Base-by-base conservation (phyloP, 208 protist genomes). In the Crithidia sp. region DNA sequence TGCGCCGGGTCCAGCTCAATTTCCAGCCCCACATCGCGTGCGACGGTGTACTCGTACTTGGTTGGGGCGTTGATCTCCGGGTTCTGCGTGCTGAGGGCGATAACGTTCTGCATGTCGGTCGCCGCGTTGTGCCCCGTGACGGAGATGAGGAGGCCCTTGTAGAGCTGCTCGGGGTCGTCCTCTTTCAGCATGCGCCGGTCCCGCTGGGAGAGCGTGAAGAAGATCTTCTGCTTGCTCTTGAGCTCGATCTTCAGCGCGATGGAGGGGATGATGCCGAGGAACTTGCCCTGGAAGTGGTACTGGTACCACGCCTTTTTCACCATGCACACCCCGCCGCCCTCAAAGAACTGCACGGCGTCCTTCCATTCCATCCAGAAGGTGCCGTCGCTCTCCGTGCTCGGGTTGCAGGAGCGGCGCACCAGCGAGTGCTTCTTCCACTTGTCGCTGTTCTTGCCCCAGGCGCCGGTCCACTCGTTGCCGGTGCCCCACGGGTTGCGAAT, bases 311-410 rank as follows among this genome's bases (percentile, higher is more conserved):
- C 55, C 45, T 60, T 67, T 52, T 62, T 54, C 5, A 66, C 67
- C 64, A 80, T 77, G 73, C 69, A 88, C 19, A 91, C 82, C 37
- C 84, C 74, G 60, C 84, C 85, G 45, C 84, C 84, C 61, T 89
- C 79, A 66, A 95, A 95, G 66, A 75, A 83, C 72, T 76, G 12
- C 47, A 83, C 64, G 36, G 77, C 85, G 53, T 93, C 83, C 54
- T 62, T 67, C 85, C 79, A 87, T 64, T 79, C 81, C 78, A 93
- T 87, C 79, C 79, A 93, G 72, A 93, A 86, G 37, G 81, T 81
- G 28, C 85, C 85, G 73, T 84, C 85, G 44, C 62, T 75, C 44
- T 78, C 56, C 37, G 41, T 10, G 37, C 39, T 58, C 14, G 73
- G 72, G 50, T 76, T 79, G 71, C 81, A 76, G 16, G 66, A 57